Evolutionary conservation across 1,284 basidiomycete species (phyloP), one percentile per base, ranked within the genome.

Genomic region (Ceratorhiza oryzae-sativae): DNA sequence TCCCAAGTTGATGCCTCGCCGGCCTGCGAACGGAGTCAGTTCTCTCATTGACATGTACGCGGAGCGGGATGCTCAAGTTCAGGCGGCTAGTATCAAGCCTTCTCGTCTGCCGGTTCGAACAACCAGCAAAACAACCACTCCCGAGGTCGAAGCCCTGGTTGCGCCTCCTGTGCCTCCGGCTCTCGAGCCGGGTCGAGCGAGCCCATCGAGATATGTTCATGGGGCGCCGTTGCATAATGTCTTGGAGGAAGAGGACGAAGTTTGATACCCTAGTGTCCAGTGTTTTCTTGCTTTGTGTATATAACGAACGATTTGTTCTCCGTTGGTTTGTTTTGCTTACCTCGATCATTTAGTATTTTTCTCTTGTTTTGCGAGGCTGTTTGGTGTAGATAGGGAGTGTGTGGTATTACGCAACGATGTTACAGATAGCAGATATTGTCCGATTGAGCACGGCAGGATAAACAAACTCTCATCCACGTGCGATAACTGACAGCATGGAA

Each of bases 191-290:
- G 76, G 20, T 76, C 76, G n/a, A 25, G 53, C 83, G 12, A 90
- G 88, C 77, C 92, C 93, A 5, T 86, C 82, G 45, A 86, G 92
- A 62, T 95, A 95, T 78, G 82, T 92, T 39, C 93, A 95, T 78
- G 94, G 94, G 41, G 91, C 91, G 30, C 93, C 94, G 30, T 82
- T 95, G 77, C 91, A 94, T 74, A 94, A 94, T 76, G 92, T 94
- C 36, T 34, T 91, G 61, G 92, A 94, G 78, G 92, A 93, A 46
- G 79, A 78, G 77, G 87, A 89, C 72, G 89, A 91, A 75, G 84
- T 86, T 34, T 76, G 30, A 42, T 41, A 30, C 34, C 55, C 20
- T 39, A 13, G 13, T 39, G 36, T 39, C 13, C 13, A 39, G 32
- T 71, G 9, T 32, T 46, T 71, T 18, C 27, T 34, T 36, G 23